Conservation (phyloP, 106 monocot species). For the Dendrobium officinale region DNA sequence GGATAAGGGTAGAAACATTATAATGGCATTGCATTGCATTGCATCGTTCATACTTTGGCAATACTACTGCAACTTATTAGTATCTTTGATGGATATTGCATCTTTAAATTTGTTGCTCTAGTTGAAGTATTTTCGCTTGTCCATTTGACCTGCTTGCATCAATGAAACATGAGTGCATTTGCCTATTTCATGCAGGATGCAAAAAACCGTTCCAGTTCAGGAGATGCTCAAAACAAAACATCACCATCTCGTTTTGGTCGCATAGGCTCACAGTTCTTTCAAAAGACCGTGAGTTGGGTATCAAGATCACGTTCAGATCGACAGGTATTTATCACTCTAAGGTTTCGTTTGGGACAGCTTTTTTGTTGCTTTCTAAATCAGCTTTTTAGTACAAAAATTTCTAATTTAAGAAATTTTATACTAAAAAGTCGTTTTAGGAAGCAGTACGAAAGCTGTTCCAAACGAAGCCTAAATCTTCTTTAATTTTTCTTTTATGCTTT, state of each 20-base stretch:
- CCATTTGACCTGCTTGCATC: background rate
- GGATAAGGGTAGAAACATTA: too few species aligned
- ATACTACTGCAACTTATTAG: background rate
- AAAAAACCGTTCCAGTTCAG: constrained; percentile 25
- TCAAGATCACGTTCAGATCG: constrained; percentile 42
- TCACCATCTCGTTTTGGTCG: constrained; percentile 56
- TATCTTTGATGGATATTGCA: background rate
- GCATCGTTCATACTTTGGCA: too few species aligned
- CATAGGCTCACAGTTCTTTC: constrained; percentile 59
- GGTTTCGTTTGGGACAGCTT: too few species aligned
- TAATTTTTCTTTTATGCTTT: background rate
- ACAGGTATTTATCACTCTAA: constrained; percentile 41
- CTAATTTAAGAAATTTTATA: too few species aligned
- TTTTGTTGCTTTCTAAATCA: too few species aligned
- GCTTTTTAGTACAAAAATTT: too few species aligned
- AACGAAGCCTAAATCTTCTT: background rate
- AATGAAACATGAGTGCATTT: background rate
- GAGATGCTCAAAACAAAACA: constrained; percentile 41
- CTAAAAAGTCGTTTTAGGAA: too few species aligned
- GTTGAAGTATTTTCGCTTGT: background rate
- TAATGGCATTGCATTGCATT: too few species aligned
- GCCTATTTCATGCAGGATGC: constrained; percentile 13
- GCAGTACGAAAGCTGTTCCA: too few species aligned
- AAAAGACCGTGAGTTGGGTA: constrained; percentile 78
- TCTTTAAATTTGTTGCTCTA: background rate